Percentiles rank a stretch among this genome's conserved stretches.
phyloP scores from a whole-genome alignment of 331 rosid genomes.

The Malus hybrid region DNA sequence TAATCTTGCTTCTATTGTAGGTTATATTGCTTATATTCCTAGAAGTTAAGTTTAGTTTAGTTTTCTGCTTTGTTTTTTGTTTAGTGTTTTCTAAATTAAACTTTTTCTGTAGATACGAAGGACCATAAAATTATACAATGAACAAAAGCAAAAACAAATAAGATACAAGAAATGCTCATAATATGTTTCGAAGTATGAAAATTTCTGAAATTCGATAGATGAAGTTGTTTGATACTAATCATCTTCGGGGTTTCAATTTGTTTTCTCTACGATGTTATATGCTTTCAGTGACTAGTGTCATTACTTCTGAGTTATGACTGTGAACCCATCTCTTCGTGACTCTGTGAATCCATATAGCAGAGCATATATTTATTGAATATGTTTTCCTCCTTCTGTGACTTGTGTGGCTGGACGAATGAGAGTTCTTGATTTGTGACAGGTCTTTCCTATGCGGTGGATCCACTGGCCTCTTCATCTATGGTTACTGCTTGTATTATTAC shows the following conservation, averaged over 20 bases:
- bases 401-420: constrained; percentile 1
- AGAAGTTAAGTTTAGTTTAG: background rate
- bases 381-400: background rate
- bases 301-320: background rate
- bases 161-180: background rate
- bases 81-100: too few species aligned
- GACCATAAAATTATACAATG: background rate
- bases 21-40: background rate
- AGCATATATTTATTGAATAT: background rate
- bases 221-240: background rate
- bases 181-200: background rate
- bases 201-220: background rate
- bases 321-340: background rate
- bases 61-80: background rate
- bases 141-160: background rate
- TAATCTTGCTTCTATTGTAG: background rate
- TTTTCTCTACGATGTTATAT: background rate
- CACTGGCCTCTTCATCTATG: constrained; percentile 88
- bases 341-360: background rate
- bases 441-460: constrained; percentile 96
- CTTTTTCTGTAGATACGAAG: too few species aligned
- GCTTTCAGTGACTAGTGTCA: background rate
- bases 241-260: background rate
- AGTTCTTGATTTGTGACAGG: constrained; percentile 31
- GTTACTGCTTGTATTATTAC: constrained; percentile 90